Evolutionary conservation across 2,329 filamentous ascomycete genomes (phyloP), one percentile per base, ranked within the genome.

Genomic region (Colletotrichum phormii): DNA sequence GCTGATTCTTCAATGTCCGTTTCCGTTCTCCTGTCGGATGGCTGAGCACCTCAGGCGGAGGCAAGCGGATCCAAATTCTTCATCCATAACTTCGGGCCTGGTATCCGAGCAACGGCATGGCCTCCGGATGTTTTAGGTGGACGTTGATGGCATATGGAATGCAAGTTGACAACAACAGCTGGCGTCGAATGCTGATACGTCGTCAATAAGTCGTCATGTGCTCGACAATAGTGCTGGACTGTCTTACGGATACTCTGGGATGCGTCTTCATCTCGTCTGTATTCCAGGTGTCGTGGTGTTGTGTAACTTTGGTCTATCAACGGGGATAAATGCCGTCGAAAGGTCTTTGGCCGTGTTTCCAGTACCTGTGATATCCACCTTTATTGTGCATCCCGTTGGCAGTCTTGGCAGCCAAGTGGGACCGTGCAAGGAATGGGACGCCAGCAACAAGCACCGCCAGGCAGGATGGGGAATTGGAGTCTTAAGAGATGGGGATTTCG

Each of bases 361-460:
- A 13, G 24, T 53, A 55, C 31, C 35, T 55, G 46, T 49, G n/a
- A 46, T 24, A 54, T 57, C 66, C 66, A 60, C 54, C 33, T 49
- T 46, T 55, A 6, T 35, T 55, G 46, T 55, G 35, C 35, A 69
- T 72, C 60, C 54, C 2, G 46, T 13, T 37, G 24, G 60, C 33
- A 55, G 49, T 54, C 66, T 72, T 72, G 66, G 66, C 55, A 51
- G 46, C 55, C 60, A n/a, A 54, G 26, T 65, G 66, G 46, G 54
- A 22, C 65, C 15, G 29, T 12, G 68, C 63, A 61, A 26, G 63
- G 63, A 67, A 55, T 24, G 35, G 57, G 46, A 49, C 18, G 49
- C 33, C 55, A 65, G 31, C 42, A 54, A 31, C 37, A 58, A 37
- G 54, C 67, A 65, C 37, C 64, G 61, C 60, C 55, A 66, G n/a